Evolutionary conservation across 1,139 yeast species (phyloP).

Genomic region (Pichia sp.): DNA sequence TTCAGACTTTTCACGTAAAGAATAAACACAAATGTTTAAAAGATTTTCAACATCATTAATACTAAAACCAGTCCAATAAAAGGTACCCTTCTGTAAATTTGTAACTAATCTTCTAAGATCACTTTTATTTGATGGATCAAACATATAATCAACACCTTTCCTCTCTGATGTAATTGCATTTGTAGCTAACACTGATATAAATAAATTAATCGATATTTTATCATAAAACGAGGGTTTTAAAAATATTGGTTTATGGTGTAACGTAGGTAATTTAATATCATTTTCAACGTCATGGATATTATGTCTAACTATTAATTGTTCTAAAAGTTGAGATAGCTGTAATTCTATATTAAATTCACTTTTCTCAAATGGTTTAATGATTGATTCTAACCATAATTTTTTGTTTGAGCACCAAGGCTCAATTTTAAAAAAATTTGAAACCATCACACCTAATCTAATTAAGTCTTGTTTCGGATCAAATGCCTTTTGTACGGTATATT

Average conservation of each 20-base stretch:
- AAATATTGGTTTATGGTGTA: slow-evolving; percentile 52
- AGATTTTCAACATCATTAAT: slow-evolving; percentile 48
- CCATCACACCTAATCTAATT: slow-evolving; percentile 44
- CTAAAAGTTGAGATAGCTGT: slow-evolving; percentile 38
- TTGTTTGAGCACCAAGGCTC: slow-evolving; percentile 51
- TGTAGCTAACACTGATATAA: slow-evolving; percentile 60
- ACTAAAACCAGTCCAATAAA: slow-evolving; percentile 70
- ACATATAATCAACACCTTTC: slow-evolving; percentile 63
- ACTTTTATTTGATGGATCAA: slow-evolving; percentile 49
- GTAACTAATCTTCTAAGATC: slow-evolving; percentile 52
- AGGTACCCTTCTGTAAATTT: slow-evolving; percentile 60
- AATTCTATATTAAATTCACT: slow-evolving; percentile 36
- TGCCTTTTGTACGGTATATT: slow-evolving; percentile 32
- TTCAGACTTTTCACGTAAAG: slow-evolving; percentile 34
- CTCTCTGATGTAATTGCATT: slow-evolving; percentile 71
- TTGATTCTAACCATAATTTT: slow-evolving; percentile 41
- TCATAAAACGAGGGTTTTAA: slow-evolving; percentile 58
- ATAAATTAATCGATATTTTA: slow-evolving; percentile 52
- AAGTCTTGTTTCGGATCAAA: slow-evolving; percentile 48
- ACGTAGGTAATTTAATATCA: slow-evolving; percentile 52
- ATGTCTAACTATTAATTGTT: slow-evolving; percentile 50
- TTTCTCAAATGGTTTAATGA: slow-evolving; percentile 43
- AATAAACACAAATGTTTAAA: slow-evolving; percentile 41
- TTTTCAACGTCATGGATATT: slow-evolving; percentile 43
- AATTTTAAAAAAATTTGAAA: slow-evolving; percentile 48